Evolutionary conservation across 768 basidiomycete genomes (phyloP).

Genomic region (Rhodotorula diobovata): DNA sequence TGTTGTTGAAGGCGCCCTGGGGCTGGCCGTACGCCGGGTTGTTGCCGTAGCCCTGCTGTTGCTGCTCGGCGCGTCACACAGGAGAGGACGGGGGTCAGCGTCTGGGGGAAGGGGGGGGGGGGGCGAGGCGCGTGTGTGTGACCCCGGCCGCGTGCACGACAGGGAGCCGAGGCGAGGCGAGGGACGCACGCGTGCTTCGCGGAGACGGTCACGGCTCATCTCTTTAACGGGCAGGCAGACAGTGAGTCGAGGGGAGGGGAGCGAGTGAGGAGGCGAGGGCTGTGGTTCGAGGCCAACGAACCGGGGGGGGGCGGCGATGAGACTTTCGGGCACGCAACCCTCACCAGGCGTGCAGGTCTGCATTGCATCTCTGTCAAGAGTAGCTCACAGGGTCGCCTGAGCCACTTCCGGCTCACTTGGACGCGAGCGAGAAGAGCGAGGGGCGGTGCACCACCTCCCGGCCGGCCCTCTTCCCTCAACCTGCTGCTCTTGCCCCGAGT

Average conservation of each 20-base stretch:
- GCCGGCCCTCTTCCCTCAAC: no score
- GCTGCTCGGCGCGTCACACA: neutral
- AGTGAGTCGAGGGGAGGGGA: neutral
- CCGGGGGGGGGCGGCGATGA: no score
- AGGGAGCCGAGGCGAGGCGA: neutral
- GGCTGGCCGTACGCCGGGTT: neutral
- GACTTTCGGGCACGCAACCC: no score
- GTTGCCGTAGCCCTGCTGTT: constrained; percentile 17
- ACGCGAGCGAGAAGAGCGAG: no score
- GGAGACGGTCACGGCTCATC: constrained; percentile 36
- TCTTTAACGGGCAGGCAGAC: neutral
- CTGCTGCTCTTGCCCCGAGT: neutral
- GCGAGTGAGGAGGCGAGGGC: neutral
- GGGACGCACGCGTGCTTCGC: constrained; percentile 32
- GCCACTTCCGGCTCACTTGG: no score
- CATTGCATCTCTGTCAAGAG: no score
- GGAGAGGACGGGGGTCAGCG: no score
- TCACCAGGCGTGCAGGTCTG: no score
- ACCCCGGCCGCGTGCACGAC: neutral
- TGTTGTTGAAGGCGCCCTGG: constrained; percentile 17
- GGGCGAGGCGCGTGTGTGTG: neutral
- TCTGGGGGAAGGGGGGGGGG: no score
- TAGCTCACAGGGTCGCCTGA: no score
- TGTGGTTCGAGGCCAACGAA: no score
- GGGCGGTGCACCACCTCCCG: no score